Evolutionary conservation across 225 moss, liverwort and hornwort species (phyloP).

Genomic region (Rhytidiadelphus loreus): DNA sequence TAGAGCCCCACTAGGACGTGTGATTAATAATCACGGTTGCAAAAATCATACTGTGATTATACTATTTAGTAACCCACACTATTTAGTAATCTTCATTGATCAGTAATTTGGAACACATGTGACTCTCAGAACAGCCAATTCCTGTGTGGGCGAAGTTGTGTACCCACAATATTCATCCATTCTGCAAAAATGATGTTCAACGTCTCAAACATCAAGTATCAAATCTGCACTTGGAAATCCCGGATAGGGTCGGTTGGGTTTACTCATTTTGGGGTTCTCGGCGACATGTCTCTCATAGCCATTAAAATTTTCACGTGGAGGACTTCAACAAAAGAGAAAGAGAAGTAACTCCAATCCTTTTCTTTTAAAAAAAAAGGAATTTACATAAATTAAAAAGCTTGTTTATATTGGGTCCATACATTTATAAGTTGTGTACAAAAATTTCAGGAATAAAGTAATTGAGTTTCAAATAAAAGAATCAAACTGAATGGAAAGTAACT

Average conservation of each 20-base stretch:
- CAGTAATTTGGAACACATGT: neutral
- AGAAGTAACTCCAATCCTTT: fast-evolving
- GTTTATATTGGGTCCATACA: neutral
- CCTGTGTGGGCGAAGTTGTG: neutral
- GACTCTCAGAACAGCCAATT: neutral
- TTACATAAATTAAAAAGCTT: neutral
- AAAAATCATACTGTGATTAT: too few relatives aligned
- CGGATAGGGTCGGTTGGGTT: neutral
- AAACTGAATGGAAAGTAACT: neutral
- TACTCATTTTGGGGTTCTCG: too few relatives aligned
- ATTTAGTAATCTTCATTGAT: neutral
- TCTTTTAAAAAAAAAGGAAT: too few relatives aligned
- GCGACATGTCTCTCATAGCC: neutral
- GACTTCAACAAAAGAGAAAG: neutral
- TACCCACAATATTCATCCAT: neutral
- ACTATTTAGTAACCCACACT: neutral
- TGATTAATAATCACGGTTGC: neutral
- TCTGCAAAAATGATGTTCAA: neutral
- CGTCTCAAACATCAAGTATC: neutral
- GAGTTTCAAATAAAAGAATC: neutral
- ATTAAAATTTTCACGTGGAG: fast-evolving
- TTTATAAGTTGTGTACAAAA: neutral
- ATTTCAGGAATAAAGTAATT: neutral
- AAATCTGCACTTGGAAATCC: neutral
- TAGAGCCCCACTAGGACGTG: too few relatives aligned